Percentiles rank a stretch among this genome's conserved stretches.
phyloP scores from a whole-genome alignment of 768 basidiomycete species.

The Porphyrellus cyaneotinctus region DNA sequence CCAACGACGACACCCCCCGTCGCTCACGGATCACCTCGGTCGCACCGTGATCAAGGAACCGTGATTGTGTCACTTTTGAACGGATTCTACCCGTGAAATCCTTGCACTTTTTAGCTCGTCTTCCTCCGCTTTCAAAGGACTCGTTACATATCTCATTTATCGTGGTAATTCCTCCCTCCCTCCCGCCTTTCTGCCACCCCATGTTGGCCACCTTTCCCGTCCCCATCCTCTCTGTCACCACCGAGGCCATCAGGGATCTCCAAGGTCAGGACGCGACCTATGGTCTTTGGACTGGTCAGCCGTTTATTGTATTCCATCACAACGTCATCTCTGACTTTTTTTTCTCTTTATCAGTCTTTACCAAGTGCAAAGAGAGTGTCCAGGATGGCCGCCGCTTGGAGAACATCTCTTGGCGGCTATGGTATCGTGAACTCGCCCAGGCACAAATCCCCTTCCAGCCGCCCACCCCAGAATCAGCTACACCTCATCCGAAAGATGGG shows the following conservation, averaged over 20 bases:
- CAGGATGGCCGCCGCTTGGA: slow-evolving; percentile 80
- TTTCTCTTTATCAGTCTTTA: slow-evolving; percentile 55
- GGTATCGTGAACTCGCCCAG: slow-evolving; percentile 61
- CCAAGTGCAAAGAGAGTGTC: slow-evolving; percentile 76
- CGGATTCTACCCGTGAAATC: slow-evolving; percentile 16
- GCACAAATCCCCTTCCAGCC: slow-evolving; percentile 27
- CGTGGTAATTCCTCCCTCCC: neutral
- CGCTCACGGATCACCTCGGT: slow-evolving; percentile 24
- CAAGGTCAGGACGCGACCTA: slow-evolving; percentile 65
- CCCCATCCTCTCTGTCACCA: slow-evolving; percentile 63
- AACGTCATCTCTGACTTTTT: neutral
- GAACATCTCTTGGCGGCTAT: slow-evolving; percentile 85
- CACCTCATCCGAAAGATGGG: slow-evolving; percentile 16
- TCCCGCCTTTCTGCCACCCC: slow-evolving; percentile 14
- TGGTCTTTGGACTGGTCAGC: slow-evolving; percentile 64
- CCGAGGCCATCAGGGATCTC: slow-evolving; percentile 63
- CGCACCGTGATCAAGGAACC: slow-evolving; percentile 24
- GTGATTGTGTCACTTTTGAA: slow-evolving; percentile 22
- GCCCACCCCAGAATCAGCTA: slow-evolving; percentile 25
- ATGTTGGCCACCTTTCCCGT: slow-evolving; percentile 55
- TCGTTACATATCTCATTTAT: slow-evolving; percentile 20
- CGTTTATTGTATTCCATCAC: neutral
- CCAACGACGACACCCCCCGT: slow-evolving; percentile 12
- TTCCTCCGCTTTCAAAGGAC: slow-evolving; percentile 13
- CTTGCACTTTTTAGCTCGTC: slow-evolving; percentile 14